Evolutionary conservation across 305 asterid species (phyloP).

Genomic region (Solanum chacoense): DNA sequence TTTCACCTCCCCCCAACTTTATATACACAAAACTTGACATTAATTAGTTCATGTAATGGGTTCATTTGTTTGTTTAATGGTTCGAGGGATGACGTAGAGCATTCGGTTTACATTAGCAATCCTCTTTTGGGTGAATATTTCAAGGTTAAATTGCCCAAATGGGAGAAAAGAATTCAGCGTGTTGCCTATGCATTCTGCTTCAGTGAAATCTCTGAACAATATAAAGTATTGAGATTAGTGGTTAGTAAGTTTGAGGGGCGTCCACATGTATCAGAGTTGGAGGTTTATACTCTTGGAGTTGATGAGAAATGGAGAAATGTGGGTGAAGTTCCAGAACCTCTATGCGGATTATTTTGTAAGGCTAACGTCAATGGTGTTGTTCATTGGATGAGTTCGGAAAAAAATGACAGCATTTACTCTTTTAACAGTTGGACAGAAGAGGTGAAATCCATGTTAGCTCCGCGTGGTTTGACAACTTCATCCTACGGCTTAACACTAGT

Average conservation of each 20-base stretch:
- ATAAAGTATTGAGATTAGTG: not conserved
- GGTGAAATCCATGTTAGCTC: not conserved
- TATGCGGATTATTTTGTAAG: not conserved
- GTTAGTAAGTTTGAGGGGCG: not conserved
- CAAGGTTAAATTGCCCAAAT: not conserved
- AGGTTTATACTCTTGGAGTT: not conserved
- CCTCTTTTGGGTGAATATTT: not conserved
- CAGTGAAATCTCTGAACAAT: not conserved
- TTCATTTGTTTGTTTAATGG: not conserved
- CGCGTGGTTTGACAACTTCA: not conserved
- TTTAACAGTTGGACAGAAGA: not conserved
- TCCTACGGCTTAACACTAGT: not conserved
- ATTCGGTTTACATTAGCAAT: not conserved
- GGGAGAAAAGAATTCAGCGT: not conserved
- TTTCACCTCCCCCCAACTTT: not conserved
- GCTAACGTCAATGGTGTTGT: not conserved
- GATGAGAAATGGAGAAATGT: not conserved
- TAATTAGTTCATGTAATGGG: not conserved
- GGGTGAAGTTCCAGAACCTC: not conserved
- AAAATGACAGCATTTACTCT: not conserved
- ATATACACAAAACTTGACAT: not conserved
- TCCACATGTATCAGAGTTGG: not conserved
- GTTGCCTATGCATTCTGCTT: not conserved
- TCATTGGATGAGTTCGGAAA: not conserved
- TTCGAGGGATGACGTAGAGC: not conserved